Percentiles rank a stretch among this genome's conserved stretches.
Conservation (phyloP, 257 asterid genomes). For the Petunia axillaris region DNA sequence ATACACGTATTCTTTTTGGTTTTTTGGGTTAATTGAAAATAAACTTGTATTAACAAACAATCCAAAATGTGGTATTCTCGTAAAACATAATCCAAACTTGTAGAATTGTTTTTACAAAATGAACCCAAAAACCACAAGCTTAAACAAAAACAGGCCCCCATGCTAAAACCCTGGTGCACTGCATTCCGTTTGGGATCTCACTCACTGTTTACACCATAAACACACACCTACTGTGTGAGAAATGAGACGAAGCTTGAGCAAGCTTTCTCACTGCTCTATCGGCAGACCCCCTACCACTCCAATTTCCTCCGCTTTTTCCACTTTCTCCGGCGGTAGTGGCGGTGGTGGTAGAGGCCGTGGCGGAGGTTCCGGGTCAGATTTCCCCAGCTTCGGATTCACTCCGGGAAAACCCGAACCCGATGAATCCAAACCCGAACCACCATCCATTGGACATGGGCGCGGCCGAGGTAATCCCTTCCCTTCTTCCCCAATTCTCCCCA, state of each 20-base stretch:
- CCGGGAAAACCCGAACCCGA: conserved; percentile 35
- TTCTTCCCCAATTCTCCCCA: conserved; percentile 46
- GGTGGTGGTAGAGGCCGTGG: conserved; percentile 59
- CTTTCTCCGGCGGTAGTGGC: conserved; percentile 48
- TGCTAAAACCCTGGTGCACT: not conserved
- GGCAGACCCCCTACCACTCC: conserved; percentile 38
- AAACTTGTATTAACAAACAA: too few relatives aligned
- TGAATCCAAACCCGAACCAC: conserved; percentile 33
- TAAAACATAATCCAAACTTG: too few relatives aligned
- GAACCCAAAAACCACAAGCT: too few relatives aligned
- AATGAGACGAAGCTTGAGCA: conserved; percentile 71
- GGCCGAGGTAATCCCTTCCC: conserved; percentile 59
- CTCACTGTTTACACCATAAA: not conserved
- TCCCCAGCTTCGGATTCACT: conserved; percentile 37
- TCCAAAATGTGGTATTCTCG: too few relatives aligned
- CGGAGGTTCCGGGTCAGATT: conserved; percentile 29
- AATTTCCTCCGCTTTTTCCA: conserved; percentile 49
- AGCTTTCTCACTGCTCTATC: conserved; percentile 48
- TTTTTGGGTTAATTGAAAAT: too few relatives aligned
- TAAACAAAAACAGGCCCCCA: too few relatives aligned
- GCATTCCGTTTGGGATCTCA: conserved; percentile 17
- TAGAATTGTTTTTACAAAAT: too few relatives aligned
- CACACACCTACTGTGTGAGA: not conserved
- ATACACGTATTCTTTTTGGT: too few relatives aligned
- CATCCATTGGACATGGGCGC: conserved; percentile 61